phyloP scores from a whole-genome alignment of 2,329 filamentous ascomycete species.

The Thelonectria discophora region DNA sequence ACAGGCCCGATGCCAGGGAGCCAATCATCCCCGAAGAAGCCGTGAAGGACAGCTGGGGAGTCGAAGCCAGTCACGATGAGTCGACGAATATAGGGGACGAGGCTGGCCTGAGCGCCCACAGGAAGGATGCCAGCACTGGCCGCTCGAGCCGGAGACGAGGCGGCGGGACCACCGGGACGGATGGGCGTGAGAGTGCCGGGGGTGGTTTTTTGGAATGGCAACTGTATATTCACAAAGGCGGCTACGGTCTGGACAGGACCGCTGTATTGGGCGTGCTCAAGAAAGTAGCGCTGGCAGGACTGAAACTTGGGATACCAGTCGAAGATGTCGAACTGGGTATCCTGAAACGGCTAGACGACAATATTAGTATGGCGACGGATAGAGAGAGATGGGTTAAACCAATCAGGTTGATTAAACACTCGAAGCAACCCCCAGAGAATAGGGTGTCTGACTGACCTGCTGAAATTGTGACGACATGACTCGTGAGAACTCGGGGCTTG shows the following conservation, averaged over 20 bases:
- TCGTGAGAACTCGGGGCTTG: slow-evolving; percentile 3
- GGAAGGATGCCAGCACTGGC: slow-evolving; percentile 37
- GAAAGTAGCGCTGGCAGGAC: slow-evolving; percentile 88
- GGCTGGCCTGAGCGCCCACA: slow-evolving; percentile 60
- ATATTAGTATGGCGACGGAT: slow-evolving; percentile 27
- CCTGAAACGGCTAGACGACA: slow-evolving; percentile 53
- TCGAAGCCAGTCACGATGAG: slow-evolving; percentile 94
- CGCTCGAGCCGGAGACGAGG: slow-evolving; percentile 41
- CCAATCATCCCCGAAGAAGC: slow-evolving; percentile 98
- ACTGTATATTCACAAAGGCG: slow-evolving; percentile 88
- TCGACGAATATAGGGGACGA: slow-evolving; percentile 89
- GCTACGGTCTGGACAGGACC: slow-evolving; percentile 86
- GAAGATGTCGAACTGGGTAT: slow-evolving; percentile 77
- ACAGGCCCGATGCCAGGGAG: slow-evolving; percentile 78
- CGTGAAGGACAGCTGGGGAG: slow-evolving; percentile 83
- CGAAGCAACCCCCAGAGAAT: not conserved
- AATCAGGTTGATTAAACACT: slow-evolving; percentile 14
- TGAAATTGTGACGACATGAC: slow-evolving; percentile 41
- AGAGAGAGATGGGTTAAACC: not conserved
- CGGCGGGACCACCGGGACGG: slow-evolving; percentile 39
- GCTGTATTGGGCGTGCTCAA: slow-evolving; percentile 89
- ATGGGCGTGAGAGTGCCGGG: slow-evolving; percentile 50
- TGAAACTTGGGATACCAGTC: slow-evolving; percentile 94
- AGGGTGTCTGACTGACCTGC: slow-evolving; percentile 29
- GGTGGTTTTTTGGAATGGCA: slow-evolving; percentile 80